Evolutionary conservation across 345 rosid species (phyloP).

Genomic region (Acer yangbiense): DNA sequence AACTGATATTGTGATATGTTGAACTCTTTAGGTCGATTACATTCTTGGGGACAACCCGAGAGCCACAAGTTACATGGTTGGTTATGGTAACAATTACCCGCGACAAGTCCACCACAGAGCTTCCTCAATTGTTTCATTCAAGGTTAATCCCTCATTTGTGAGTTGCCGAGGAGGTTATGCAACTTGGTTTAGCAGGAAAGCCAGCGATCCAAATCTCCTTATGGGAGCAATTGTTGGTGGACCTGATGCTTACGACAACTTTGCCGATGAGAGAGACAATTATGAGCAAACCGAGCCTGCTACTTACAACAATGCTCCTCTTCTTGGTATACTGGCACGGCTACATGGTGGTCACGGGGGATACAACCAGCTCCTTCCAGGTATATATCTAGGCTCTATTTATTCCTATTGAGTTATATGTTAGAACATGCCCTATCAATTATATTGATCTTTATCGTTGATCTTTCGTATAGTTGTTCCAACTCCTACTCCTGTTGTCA

Average conservation of each 20-base stretch:
- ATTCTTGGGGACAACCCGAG: constrained; percentile 97
- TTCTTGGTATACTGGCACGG: constrained; percentile 89
- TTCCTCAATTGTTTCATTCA: constrained; percentile 84
- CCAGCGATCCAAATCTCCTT: constrained; percentile 87
- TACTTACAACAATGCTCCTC: constrained; percentile 96
- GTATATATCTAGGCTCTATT: constrained; percentile 39
- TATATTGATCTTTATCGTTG: not conserved
- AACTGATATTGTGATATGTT: constrained; percentile 10
- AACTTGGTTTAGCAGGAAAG: constrained; percentile 77
- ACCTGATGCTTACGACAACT: constrained; percentile 93
- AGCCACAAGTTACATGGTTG: constrained; percentile 97
- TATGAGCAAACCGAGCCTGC: constrained; percentile 99
- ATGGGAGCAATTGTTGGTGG: constrained; percentile 93
- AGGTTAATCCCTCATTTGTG: constrained; percentile 64
- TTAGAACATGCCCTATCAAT: not conserved
- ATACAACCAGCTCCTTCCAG: constrained; percentile 91
- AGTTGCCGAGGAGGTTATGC: constrained; percentile 96
- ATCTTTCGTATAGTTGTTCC: constrained; percentile 50
- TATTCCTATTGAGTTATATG: not conserved
- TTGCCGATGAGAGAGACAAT: constrained; percentile 90
- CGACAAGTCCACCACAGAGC: constrained; percentile 89
- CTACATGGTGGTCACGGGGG: constrained; percentile 65
- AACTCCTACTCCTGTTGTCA: constrained; percentile 40
- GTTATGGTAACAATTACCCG: constrained; percentile 93
- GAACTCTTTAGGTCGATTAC: constrained; percentile 69